Conservation (phyloP, 371 early-diverging fungal genomes). For the Mortierella sp. region DNA sequence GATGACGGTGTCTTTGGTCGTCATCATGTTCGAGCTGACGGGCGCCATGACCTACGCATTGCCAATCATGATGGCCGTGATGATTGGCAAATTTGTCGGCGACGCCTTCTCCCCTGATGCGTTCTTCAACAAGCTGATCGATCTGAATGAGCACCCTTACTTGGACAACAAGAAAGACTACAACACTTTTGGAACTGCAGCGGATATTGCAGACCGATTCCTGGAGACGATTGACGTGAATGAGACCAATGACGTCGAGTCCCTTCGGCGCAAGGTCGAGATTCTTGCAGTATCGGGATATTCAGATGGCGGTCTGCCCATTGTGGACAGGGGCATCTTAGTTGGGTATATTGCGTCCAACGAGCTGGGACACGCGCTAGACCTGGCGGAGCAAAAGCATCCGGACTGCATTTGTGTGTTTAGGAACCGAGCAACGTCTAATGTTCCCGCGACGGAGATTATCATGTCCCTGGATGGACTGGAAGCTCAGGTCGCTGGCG, state of each 20-base stretch:
- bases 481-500: constrained; percentile 37
- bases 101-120: constrained; percentile 74
- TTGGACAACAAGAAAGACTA: constrained; percentile 74
- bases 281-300: constrained; percentile 70
- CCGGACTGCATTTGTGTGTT: constrained; percentile 50
- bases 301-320: constrained; percentile 87
- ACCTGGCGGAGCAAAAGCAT: constrained; percentile 54
- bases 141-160: constrained; percentile 75
- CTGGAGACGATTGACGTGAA: constrained; percentile 73
- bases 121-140: constrained; percentile 77
- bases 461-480: constrained; percentile 48
- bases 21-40: constrained; percentile 92
- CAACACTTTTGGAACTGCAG: constrained; percentile 62
- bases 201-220: constrained; percentile 61
- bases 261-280: constrained; percentile 66
- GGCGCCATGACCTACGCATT: constrained; percentile 82
- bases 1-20: constrained; percentile 84
- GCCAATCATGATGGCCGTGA: constrained; percentile 81
- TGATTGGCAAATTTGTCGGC: constrained; percentile 78
- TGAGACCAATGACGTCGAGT: constrained; percentile 66
- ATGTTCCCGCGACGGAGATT: constrained; percentile 54
- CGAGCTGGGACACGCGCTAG: constrained; percentile 84
- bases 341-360: constrained; percentile 88
- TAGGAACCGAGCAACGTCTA: constrained; percentile 47
- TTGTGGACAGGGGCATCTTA: constrained; percentile 76